Base-by-base conservation (phyloP, 2,329 filamentous ascomycete species). In the Colletotrichum costaricense region DNA sequence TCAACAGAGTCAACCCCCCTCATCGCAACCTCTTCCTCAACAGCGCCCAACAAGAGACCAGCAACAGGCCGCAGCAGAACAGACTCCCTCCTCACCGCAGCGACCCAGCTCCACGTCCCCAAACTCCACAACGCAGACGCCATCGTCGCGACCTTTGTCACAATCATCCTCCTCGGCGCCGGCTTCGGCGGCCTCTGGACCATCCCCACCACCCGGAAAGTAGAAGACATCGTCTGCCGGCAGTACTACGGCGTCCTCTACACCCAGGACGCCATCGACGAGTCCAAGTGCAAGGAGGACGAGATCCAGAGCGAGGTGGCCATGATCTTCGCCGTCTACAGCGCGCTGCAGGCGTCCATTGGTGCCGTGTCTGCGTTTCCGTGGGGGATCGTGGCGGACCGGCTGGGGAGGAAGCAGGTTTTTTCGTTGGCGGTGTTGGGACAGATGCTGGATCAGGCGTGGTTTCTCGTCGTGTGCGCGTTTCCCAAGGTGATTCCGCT, bases 171-270 rank as follows among this genome's bases (percentile, higher is more conserved):
- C 55, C 33, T 82, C 16, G 73, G 77, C 3, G 74, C 77, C 2
- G 76, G 77, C 38, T 76, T 80, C 2, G 77, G 76, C n/a, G 78
- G 77, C 3, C 77, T 85, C 30, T 78, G 77, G 67, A 75, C 69
- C 9, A 80, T 85, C 30, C 80, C 83, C 19, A 74, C 76, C 54
- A 79, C 81, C 7, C 79, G 83, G 56, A 77, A 83, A 33, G 80
- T 79, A 54, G 84, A 85, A 72, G 81, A 84, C 75, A 81, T 84
- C 42, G 74, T 84, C 24, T 85, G 84, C 74, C 82, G 80, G 66
- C 69, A 78, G 55, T 80, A 82, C 65, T 84, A 84, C 67, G 80
- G 78, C 63, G 75, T 78, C n/a, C 57, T 74, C 19, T 49, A 77
- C 12, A 69, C 60, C 5, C 76, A 67, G 16, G 75, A 76, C 56